Conservation (phyloP, 345 rosid genomes). For the Pseudoturritis turrita region DNA sequence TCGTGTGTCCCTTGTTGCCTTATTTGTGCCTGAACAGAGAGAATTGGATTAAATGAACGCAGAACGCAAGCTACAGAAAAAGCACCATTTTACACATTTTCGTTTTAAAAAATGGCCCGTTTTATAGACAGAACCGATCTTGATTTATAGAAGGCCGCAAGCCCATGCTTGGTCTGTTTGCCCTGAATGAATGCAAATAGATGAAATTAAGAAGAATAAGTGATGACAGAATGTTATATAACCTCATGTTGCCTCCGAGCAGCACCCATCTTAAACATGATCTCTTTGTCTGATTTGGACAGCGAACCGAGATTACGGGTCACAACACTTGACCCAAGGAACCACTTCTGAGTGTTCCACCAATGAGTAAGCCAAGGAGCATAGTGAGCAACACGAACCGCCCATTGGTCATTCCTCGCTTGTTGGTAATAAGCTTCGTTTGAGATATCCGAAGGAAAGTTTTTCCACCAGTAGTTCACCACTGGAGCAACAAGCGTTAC, state of each 20-base stretch:
- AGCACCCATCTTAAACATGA: constrained; percentile 23
- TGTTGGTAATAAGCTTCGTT: constrained; percentile 41
- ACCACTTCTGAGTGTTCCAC: constrained; percentile 68
- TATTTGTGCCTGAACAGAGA: constrained; percentile 16
- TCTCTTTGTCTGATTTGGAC: constrained; percentile 40
- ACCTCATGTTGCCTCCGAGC: constrained; percentile 22
- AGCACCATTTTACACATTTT: too few relatives aligned
- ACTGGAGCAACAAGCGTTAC: constrained; percentile 52
- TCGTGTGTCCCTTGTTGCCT: constrained; percentile 62
- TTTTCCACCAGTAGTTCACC: constrained; percentile 60
- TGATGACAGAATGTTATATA: background rate
- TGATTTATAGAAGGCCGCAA: too few relatives aligned
- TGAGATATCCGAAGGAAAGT: constrained; percentile 44
- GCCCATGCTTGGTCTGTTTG: too few relatives aligned
- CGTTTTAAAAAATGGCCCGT: too few relatives aligned
- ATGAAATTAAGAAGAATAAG: background rate
- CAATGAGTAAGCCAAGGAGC: constrained; percentile 62
- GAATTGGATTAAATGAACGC: too few relatives aligned
- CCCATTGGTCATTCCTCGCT: constrained; percentile 49
- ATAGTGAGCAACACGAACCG: constrained; percentile 54
- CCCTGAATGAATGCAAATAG: background rate
- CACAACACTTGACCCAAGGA: constrained; percentile 41
- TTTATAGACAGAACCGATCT: too few relatives aligned
- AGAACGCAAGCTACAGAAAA: too few relatives aligned
- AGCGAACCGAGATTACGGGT: constrained; percentile 20